Conservation (phyloP, 345 rosid genomes). For the Lumnitzera racemosa region DNA sequence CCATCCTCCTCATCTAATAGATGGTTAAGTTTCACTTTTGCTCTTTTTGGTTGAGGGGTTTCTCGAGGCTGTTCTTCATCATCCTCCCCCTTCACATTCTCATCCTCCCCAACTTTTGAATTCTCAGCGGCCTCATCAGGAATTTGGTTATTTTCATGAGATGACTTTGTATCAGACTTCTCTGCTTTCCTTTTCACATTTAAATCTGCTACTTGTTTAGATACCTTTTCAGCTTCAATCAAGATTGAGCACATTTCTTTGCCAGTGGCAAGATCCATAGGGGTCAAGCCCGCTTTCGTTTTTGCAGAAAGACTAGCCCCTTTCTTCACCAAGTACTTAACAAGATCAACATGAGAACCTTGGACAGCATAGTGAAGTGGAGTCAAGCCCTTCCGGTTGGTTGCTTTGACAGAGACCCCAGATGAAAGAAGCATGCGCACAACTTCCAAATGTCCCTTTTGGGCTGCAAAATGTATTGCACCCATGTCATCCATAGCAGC, state of each 20-base stretch:
- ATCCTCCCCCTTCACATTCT: constrained; percentile 36
- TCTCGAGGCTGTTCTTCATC: constrained; percentile 25
- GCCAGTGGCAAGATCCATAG: constrained; percentile 60
- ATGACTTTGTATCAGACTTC: constrained; percentile 25
- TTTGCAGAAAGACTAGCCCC: constrained; percentile 52
- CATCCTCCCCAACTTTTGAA: constrained; percentile 17
- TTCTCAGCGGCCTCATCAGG: constrained; percentile 6
- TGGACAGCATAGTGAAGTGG: constrained; percentile 93
- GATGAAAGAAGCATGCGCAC: constrained; percentile 48
- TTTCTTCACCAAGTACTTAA: constrained; percentile 68
- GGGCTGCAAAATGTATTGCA: constrained; percentile 94
- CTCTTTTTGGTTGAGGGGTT: constrained; percentile 39
- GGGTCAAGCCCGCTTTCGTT: constrained; percentile 78
- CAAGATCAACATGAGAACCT: constrained; percentile 73
- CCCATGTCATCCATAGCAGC: constrained; percentile 98
- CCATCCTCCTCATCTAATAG: constrained; percentile 59
- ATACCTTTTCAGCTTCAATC: constrained; percentile 44
- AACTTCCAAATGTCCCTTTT: constrained; percentile 82
- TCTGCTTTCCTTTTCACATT: constrained; percentile 24
- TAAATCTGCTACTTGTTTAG: constrained; percentile 21
- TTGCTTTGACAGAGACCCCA: constrained; percentile 62
- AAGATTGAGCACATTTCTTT: constrained; percentile 48
- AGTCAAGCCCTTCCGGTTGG: constrained; percentile 77
- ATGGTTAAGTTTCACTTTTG: constrained; percentile 59
- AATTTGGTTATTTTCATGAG: constrained; percentile 18